phyloP scores from a whole-genome alignment of 2,329 filamentous ascomycete genomes.

The Ophiostoma montium region DNA sequence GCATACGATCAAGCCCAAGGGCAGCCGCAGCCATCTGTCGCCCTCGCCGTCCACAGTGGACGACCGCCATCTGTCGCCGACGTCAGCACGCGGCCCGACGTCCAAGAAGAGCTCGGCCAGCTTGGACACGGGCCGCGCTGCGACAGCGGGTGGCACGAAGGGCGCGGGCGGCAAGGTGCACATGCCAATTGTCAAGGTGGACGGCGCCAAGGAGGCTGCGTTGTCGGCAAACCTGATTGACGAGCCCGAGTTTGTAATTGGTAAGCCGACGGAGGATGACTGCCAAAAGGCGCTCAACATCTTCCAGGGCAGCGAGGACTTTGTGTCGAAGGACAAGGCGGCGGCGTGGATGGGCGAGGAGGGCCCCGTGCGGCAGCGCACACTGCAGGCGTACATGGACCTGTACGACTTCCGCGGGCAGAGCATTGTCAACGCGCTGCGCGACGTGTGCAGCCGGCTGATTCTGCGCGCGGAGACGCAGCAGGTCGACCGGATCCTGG shows the following conservation, averaged over 20 bases:
- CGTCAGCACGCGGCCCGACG: background rate
- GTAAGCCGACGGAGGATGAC: conserved; percentile 53
- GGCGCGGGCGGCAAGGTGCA: conserved; percentile 14
- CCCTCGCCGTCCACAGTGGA: conserved; percentile 9
- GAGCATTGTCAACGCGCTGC: conserved; percentile 65
- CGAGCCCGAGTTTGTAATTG: conserved; percentile 43
- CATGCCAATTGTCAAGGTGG: conserved; percentile 31
- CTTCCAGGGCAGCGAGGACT: conserved; percentile 71
- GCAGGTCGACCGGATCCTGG: conserved; percentile 87
- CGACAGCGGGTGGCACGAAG: conserved; percentile 24
- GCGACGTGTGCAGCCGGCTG: conserved; percentile 67
- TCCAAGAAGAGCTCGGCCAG: conserved; percentile 5
- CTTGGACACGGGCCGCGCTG: conserved; percentile 19
- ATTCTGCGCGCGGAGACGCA: conserved; percentile 86
- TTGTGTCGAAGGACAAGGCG: conserved; percentile 64
- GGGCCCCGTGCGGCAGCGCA: conserved; percentile 41
- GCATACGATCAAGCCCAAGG: conserved; percentile 4
- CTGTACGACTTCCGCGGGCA: conserved; percentile 74
- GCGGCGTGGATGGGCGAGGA: conserved; percentile 82
- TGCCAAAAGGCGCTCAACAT: conserved; percentile 67
- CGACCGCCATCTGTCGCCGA: conserved; percentile 4
- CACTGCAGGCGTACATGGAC: conserved; percentile 71
- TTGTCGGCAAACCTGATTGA: conserved; percentile 30
- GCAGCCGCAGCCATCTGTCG: background rate
- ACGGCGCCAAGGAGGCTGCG: conserved; percentile 14